phyloP scores from a whole-genome alignment of 352 stramenopile genomes.

The Pythium rishiriense region DNA sequence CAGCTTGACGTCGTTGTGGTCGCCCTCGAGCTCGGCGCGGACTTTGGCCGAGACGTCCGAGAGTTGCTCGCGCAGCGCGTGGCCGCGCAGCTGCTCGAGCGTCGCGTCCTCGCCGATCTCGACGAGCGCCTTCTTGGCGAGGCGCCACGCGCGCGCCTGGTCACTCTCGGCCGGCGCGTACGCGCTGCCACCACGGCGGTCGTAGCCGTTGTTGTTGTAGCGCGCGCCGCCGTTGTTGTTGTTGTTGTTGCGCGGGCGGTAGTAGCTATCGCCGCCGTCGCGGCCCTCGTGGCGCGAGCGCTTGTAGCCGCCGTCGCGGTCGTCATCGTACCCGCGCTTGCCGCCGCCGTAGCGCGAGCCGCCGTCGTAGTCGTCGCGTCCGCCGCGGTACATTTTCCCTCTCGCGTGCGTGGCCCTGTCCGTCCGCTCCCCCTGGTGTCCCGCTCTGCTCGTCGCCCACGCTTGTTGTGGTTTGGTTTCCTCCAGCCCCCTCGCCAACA shows the following conservation, averaged over 20 bases:
- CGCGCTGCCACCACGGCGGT: constrained; percentile 24
- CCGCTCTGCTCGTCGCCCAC: too few species aligned
- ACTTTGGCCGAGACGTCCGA: constrained; percentile 41
- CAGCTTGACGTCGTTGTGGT: constrained; percentile 57
- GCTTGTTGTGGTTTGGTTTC: too few species aligned
- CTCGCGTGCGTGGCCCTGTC: background rate
- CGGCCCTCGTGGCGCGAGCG: constrained; percentile 42
- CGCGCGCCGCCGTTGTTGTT: constrained; percentile 42
- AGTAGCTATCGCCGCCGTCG: constrained; percentile 45
- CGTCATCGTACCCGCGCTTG: constrained; percentile 53
- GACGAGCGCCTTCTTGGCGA: constrained; percentile 75
- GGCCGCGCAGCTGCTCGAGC: constrained; percentile 33
- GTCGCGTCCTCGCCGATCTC: constrained; percentile 56
- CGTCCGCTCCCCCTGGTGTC: too few species aligned
- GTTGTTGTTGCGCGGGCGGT: constrained; percentile 60
- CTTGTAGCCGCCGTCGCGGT: constrained; percentile 41
- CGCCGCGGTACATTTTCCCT: constrained; percentile 32
- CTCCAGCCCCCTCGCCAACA: constrained; percentile 11
- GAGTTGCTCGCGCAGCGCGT: constrained; percentile 49
- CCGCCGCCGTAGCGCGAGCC: constrained; percentile 27
- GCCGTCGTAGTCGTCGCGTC: constrained; percentile 25
- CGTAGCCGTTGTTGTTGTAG: constrained; percentile 30
- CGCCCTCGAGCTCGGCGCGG: constrained; percentile 51
- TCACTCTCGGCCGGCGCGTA: constrained; percentile 50
- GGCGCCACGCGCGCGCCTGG: constrained; percentile 60